phyloP scores from a whole-genome alignment of 495 filamentous ascomycete genomes.

The Penicillium antarcticum region DNA sequence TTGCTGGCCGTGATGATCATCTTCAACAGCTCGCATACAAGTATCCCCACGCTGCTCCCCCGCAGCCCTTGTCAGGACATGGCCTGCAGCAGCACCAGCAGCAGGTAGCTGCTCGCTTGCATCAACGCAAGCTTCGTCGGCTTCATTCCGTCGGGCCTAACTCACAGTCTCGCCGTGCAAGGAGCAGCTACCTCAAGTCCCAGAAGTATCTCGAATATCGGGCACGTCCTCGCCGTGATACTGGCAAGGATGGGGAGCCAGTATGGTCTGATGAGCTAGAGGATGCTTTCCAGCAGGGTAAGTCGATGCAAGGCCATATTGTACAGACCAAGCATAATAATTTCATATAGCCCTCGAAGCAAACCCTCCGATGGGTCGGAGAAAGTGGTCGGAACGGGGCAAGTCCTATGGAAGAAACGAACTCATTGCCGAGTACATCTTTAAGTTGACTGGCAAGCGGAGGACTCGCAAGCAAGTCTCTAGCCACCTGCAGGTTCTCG shows the following conservation, averaged over 20 bases:
- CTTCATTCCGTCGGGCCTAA: constrained; percentile 36
- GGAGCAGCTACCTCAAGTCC: constrained; percentile 43
- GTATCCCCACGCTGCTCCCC: constrained; percentile 34
- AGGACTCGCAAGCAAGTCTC: constrained; percentile 86
- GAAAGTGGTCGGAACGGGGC: constrained; percentile 69
- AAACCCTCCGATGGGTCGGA: constrained; percentile 77
- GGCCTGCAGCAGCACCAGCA: constrained; percentile 28
- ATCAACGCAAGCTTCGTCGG: constrained; percentile 37
- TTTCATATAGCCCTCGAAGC: constrained; percentile 64
- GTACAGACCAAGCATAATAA: constrained; percentile 1
- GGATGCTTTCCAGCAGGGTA: constrained; percentile 87
- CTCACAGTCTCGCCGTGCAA: constrained; percentile 28
- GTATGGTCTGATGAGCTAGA: constrained; percentile 85
- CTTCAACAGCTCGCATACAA: constrained; percentile 39
- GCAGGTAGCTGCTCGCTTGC: constrained; percentile 31
- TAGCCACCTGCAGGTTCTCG: constrained; percentile 96
- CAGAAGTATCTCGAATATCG: constrained; percentile 62
- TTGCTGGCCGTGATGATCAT: constrained; percentile 34
- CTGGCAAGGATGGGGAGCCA: constrained; percentile 50
- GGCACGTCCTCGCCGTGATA: constrained; percentile 59
- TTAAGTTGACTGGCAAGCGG: constrained; percentile 59
- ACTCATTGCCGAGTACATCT: constrained; percentile 81
- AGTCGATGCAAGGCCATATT: constrained; percentile 12
- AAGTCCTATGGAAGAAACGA: constrained; percentile 86
- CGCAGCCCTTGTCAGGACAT: constrained; percentile 29